Base-by-base conservation (phyloP, 192 early-diverging fungal genomes). In the Coemansia sp. region DNA sequence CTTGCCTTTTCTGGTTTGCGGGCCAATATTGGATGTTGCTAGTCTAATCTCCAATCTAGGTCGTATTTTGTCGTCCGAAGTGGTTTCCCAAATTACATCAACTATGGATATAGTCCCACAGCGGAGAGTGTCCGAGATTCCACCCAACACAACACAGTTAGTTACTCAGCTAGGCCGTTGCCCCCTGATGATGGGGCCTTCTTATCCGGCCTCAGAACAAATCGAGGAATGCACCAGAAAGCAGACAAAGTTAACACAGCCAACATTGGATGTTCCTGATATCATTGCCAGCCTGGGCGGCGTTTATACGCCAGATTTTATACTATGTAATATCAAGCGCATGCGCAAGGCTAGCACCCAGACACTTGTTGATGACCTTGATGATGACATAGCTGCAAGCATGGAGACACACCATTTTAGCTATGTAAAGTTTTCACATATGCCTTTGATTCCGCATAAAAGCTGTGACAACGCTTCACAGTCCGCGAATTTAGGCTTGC, bases 231-330 rank as follows among this genome's bases (percentile, higher is more conserved):
- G 38, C 3, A 44, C 38, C 14, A 16, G 14, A 14, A 44, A 44
- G 38, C 38, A 16, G 12, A 16, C 16, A 0, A 44, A 44, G 38
- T 3, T 16, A 44, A 14, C 38, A 44, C 51, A 22, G 22, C 54
- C 48, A 7, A 6, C 10, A 22, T 52, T 68, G 18, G 61, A 60
- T 38, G 47, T 68, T 32, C 61, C 71, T n/a, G 47, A 69, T 22
- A 60, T 69, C 10, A 74, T 78, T n/a, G 50, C 70, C 27, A 34
- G 60, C 3, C 67, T 78, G 3, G 76, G 76, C 18, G 76, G 66
- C 25, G 66, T 69, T 16, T 69, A 71, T 32, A 48, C 67, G 6
- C 71, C 76, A 1, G 65, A 68, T 0, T 66, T 65, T 24, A 55
- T 64, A 0, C 26, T 72, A 3, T 52, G 49, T 22, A 64, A 52